Percentiles rank a stretch among this genome's conserved stretches.
phyloP scores from a whole-genome alignment of 257 asterid species.

The Ballota nigra region DNA sequence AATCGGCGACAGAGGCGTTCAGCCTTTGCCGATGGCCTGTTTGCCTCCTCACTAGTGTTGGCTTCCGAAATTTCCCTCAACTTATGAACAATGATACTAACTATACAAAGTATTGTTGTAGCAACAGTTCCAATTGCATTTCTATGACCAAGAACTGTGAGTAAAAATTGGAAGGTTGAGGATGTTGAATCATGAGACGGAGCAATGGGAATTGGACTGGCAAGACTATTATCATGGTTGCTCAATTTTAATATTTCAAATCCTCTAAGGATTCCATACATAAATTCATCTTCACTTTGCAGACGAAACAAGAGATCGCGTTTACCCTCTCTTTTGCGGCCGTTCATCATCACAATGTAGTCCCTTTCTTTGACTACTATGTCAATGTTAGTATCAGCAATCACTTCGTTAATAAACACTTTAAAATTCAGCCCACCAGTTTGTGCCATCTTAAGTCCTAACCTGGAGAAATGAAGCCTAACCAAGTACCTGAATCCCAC shows the following conservation, averaged over 20 bases:
- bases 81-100: slow-evolving; percentile 26
- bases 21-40: too few relatives aligned
- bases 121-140: slow-evolving; percentile 25
- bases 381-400: slow-evolving; percentile 26
- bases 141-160: slow-evolving; percentile 4
- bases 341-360: slow-evolving; percentile 31
- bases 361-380: slow-evolving; percentile 35
- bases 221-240: slow-evolving; percentile 51
- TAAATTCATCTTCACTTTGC: background rate
- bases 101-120: slow-evolving; percentile 21
- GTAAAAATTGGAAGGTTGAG: background rate
- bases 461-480: slow-evolving; percentile 44
- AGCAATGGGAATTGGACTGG: background rate
- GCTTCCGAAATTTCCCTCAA: slow-evolving; percentile 29
- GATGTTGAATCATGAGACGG: background rate
- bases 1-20: slow-evolving; percentile 45
- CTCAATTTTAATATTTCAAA: slow-evolving; percentile 44
- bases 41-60: too few relatives aligned
- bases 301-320: background rate
- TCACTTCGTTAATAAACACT: slow-evolving; percentile 33
- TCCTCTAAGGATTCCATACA: background rate
- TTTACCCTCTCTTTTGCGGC: slow-evolving; percentile 12
- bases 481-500: slow-evolving; percentile 46
- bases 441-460: slow-evolving; percentile 26
- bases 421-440: slow-evolving; percentile 26